These are phyloP conservation scores for Prinsepia uniflora DNA, from an alignment of 306 rosid genomes.

Conservation along the genomic window DNA sequence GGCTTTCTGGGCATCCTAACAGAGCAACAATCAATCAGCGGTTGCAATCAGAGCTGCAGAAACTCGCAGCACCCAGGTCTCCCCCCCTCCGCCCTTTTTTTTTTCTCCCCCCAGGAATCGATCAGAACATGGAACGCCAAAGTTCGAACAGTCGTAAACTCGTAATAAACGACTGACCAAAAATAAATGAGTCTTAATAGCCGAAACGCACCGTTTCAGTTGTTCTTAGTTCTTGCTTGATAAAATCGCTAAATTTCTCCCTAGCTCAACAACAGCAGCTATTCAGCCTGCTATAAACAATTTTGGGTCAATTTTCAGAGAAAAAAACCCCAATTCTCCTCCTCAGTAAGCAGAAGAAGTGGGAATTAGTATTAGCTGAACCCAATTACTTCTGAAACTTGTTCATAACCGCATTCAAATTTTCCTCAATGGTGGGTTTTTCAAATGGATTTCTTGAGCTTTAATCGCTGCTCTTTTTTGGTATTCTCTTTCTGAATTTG, in stretches of 20 bases:
- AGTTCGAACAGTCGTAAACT: too few relatives aligned
- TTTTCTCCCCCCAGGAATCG: background rate
- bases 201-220: background rate
- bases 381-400: background rate
- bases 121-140: background rate
- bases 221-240: background rate
- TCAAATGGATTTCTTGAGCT: background rate
- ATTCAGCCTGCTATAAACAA: background rate
- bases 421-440: slow-evolving; percentile 27
- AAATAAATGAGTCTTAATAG: too few relatives aligned
- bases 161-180: background rate
- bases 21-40: background rate
- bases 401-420: slow-evolving; percentile 4
- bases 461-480: background rate
- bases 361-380: background rate
- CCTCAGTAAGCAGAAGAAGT: background rate
- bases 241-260: slow-evolving; percentile 12
- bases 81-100: background rate
- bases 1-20: background rate
- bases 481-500: background rate
- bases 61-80: background rate
- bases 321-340: slow-evolving; percentile 18
- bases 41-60: background rate
- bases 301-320: background rate
- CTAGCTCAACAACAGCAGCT: slow-evolving; percentile 1